A percentile compares a stretch with the other conserved stretches of the same genome.
Evolutionary conservation across 2,329 filamentous ascomycete species (phyloP).

Genomic region (Apiospora saccharicola): DNA sequence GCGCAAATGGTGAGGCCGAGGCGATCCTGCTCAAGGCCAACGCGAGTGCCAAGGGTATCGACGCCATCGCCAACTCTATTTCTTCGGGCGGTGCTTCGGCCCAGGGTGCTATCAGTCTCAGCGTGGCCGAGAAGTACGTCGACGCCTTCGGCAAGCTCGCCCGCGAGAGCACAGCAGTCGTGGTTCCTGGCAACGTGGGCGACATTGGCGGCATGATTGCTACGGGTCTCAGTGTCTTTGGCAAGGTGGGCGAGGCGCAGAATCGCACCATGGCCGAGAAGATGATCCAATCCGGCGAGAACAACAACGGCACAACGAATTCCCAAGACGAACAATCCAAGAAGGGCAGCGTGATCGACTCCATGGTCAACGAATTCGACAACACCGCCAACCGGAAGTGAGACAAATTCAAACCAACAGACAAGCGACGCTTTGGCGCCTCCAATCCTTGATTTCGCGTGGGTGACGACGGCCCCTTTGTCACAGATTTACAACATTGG

Average conservation of each 20-base stretch:
- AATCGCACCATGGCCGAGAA: constrained; percentile 67
- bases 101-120: constrained; percentile 83
- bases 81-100: constrained; percentile 76
- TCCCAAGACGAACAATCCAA: constrained; percentile 15
- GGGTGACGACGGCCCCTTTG: not conserved
- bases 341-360: constrained; percentile 38
- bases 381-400: constrained; percentile 33
- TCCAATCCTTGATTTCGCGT: not conserved
- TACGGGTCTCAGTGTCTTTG: constrained; percentile 92
- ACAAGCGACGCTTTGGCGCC: not conserved
- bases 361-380: constrained; percentile 44
- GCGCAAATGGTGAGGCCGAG: constrained; percentile 90
- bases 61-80: constrained; percentile 82
- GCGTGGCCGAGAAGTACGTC: constrained; percentile 96
- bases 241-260: constrained; percentile 87
- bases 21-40: constrained; percentile 86
- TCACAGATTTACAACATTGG: not conserved
- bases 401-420: not conserved
- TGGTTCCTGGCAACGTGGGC: constrained; percentile 95
- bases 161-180: constrained; percentile 93
- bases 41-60: constrained; percentile 88
- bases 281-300: constrained; percentile 28
- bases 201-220: constrained; percentile 98
- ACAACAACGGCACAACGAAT: constrained; percentile 30
- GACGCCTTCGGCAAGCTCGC: constrained; percentile 92